Base-by-base conservation (phyloP, 2,329 filamentous ascomycete species). In the Teratosphaeria gauchensis region DNA sequence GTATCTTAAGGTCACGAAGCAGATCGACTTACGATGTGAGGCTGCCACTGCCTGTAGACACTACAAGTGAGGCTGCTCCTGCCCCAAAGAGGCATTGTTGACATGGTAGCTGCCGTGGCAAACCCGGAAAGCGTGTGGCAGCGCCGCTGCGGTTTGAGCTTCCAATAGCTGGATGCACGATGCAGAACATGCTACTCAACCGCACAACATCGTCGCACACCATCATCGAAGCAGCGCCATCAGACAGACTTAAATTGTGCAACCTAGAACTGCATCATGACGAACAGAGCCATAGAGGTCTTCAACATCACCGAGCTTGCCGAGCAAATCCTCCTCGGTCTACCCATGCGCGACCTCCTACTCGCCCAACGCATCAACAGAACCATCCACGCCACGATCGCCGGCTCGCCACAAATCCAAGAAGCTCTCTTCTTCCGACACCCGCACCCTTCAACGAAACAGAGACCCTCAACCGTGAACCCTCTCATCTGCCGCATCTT, bases 291-390 rank as follows among this genome's bases (percentile, higher is more conserved):
- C 9, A 48, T 16, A 21, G 42, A 48, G 21, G 42, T 48, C 42
- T 48, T 48, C 21, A 16, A 16, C 42, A 48, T 48, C 42, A 21
- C 42, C 19, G 42, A 48, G n/a, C 42, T 48, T 3, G 42, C 42
- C 51, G 51, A 53, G 24, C 32, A 14, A 21, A 32, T 56, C 42
- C 54, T 52, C 32, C 58, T 59, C 35, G 46, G 32, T 19, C 54
- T 53, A 53, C 51, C 51, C 12, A 19, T 33, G 28, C 51, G 31
- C 24, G 51, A 31, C 19, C 24, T 53, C 12, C 51, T 53, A 8
- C 51, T 53, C 51, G 51, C 51, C 12, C 24, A 30, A 33, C 24
- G 24, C 24, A 24, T 53, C 51, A 53, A 31, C 51, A 53, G 14
- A 33, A 31, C 51, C 51, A 30, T 53, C 51, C 11, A 33, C 51